Percentiles rank a stretch among this genome's conserved stretches.
Conservation (phyloP, 2,329 filamentous ascomycete genomes). For the Meredithiella fracta region DNA sequence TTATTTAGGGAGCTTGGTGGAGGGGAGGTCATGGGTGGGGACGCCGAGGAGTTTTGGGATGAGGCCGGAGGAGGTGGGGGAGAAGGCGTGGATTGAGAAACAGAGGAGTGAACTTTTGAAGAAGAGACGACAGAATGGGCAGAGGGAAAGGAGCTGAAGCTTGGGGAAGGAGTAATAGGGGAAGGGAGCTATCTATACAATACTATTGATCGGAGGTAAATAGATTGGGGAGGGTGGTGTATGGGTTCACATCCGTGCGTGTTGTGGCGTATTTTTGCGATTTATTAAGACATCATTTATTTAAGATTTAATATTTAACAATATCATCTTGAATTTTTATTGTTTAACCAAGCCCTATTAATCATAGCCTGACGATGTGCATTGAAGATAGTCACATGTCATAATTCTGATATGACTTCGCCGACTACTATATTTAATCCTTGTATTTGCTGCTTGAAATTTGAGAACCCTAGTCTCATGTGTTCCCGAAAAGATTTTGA, state of each 20-base stretch:
- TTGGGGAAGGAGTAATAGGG: neutral
- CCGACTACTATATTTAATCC: neutral
- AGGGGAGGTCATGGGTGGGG: neutral
- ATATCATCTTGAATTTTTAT: neutral
- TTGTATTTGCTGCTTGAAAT: neutral
- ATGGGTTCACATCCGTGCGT: neutral
- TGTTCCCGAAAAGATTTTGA: neutral
- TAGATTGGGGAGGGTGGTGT: neutral
- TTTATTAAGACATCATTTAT: neutral
- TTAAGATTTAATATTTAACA: neutral
- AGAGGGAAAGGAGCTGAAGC: neutral
- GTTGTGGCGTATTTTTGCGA: neutral
- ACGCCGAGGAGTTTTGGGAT: neutral
- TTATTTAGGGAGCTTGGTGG: neutral
- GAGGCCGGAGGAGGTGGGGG: neutral
- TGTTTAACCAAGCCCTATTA: no score
- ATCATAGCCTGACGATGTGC: neutral
- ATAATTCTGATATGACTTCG: neutral
- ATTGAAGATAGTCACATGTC: neutral
- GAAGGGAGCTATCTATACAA: constrained; percentile 19
- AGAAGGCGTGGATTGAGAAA: constrained; percentile 26
- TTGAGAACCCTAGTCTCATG: neutral
- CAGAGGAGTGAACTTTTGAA: constrained; percentile 9
- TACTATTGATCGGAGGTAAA: neutral
- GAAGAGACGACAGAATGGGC: constrained; percentile 11